Evolutionary conservation across 169 alveolate genomes (phyloP), one percentile per base, ranked within the genome.

Genomic region (Cryptosporidium sp.): DNA sequence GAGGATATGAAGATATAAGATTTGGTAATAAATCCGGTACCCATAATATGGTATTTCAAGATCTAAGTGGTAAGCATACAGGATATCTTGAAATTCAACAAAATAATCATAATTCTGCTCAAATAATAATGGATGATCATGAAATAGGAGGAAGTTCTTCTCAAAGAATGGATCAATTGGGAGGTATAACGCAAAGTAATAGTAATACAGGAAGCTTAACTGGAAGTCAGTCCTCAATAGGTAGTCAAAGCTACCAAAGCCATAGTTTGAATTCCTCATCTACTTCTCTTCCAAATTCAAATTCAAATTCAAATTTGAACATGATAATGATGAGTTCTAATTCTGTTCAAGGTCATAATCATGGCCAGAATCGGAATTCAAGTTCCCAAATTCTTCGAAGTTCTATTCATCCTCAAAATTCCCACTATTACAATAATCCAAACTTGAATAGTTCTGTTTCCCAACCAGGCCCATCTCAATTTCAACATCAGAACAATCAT

Each of bases 121-220:
- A 23, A 21, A 29, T 8, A 37, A 8, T 14, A 23, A n/a, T 35
- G 21, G 72, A 65, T 8, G 72, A 37, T 39, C 31, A n/a, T 65
- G 72, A 37, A n/a, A 14, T 65, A 23, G 23, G 16, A 26, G 72
- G 72, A 10, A 53, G 53, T 3, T 65, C 72, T 35, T 65, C 72
- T 37, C 72, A 65, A 37, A 33, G 37, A 56, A 56, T 56, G 67
- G 67, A 56, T 56, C 31, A 56, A 1, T 23, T 56, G 67, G 35
- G n/a, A 9, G 67, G 35, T 21, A 0, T 6, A n/a, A 56, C 67
- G 3, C 67, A 23, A 10, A 56, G 35, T 10, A 26, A 26, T 56
- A 56, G 67, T 26, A 56, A 56, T 26, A 56, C 35, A 23, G 67
- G 67, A 56, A 56, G 67, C 12, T 56, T 56, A 37, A 4, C 67